Evolutionary conservation across 306 rosid species (phyloP).

Genomic region (Oxytropis ochrocephala): DNA sequence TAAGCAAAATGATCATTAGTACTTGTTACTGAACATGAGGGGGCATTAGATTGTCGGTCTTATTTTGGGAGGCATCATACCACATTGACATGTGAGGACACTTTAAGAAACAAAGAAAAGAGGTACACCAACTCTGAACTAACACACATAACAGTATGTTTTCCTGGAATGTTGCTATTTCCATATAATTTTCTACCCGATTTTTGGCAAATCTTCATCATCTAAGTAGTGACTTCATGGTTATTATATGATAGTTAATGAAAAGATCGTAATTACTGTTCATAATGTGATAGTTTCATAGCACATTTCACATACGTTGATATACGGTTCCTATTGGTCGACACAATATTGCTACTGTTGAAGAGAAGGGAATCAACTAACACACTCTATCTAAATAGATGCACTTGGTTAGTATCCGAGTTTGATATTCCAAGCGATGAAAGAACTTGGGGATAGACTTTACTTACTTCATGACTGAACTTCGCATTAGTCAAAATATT

Average conservation of each 20-base stretch:
- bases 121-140: neutral
- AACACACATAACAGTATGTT: neutral
- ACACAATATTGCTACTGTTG: too few species aligned
- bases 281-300: neutral
- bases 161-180: neutral
- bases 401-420: too few species aligned
- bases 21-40: slow-evolving; percentile 1
- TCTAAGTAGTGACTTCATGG: neutral
- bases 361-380: too few species aligned
- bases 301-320: too few species aligned
- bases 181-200: slow-evolving; percentile 10
- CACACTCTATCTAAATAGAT: too few species aligned
- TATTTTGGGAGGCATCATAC: neutral
- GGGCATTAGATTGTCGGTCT: slow-evolving; percentile 12
- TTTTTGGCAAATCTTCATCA: neutral
- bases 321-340: too few species aligned
- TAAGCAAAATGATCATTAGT: neutral
- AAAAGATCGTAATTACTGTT: neutral
- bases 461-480: too few species aligned
- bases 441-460: too few species aligned
- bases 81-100: slow-evolving; percentile 26
- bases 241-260: neutral
- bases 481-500: too few species aligned
- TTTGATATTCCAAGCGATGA: too few species aligned
- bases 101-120: slow-evolving; percentile 11